Percentiles rank a stretch among this genome's conserved stretches.
These are phyloP conservation scores for Aspergillus leporis DNA, from an alignment of 495 filamentous ascomycete genomes.

Conservation along the genomic window DNA sequence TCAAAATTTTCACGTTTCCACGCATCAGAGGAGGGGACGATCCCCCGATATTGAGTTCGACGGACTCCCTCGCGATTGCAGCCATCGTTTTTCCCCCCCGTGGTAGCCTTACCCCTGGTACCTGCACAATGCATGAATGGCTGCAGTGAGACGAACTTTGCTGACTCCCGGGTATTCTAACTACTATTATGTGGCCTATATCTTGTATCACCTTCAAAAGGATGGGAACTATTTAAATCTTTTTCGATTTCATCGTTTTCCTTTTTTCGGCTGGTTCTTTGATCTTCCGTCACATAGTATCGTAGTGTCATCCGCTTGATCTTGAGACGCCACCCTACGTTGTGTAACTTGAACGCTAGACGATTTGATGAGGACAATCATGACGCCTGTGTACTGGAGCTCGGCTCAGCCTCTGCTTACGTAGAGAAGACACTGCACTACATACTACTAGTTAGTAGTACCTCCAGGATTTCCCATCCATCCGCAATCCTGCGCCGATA, in stretches of 20 bases:
- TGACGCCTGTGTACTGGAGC: too few species aligned
- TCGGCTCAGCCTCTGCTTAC: too few species aligned
- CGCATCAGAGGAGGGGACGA: neutral
- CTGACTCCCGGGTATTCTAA: neutral
- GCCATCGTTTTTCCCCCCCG: slow-evolving; percentile 1
- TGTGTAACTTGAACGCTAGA: too few species aligned
- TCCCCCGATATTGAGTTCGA: neutral
- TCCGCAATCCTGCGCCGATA: neutral
- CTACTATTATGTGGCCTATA: neutral
- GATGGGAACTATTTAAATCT: too few species aligned
- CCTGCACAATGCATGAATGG: slow-evolving; percentile 1
- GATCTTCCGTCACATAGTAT: too few species aligned
- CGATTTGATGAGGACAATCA: too few species aligned
- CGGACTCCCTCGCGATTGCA: neutral
- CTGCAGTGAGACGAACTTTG: neutral
- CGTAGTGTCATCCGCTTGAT: too few species aligned
- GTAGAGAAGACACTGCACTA: too few species aligned
- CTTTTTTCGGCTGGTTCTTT: too few species aligned
- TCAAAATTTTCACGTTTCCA: neutral
- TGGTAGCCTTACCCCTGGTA: slow-evolving; percentile 5
- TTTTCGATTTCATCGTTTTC: too few species aligned
- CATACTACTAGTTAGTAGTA: too few species aligned
- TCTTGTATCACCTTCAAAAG: neutral
- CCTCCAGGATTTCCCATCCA: neutral
- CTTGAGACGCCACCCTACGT: too few species aligned